Evolutionary conservation across 495 filamentous ascomycete genomes (phyloP).

Genomic region (Neurospora sp.): DNA sequence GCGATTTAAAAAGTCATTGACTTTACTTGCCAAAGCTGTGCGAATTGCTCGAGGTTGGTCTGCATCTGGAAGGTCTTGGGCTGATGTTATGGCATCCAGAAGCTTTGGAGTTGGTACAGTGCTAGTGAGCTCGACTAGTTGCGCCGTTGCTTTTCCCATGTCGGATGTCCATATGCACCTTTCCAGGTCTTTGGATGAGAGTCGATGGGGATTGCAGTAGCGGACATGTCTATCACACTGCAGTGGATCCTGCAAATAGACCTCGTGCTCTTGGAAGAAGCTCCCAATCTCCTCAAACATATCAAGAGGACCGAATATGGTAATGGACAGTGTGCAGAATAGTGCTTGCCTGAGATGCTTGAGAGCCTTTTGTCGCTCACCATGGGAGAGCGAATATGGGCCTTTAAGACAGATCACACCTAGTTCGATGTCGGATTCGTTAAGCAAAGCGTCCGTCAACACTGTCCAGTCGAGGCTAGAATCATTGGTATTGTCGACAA

Average conservation of each 20-base stretch:
- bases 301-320: slow-evolving; percentile 19
- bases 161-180: slow-evolving; percentile 1
- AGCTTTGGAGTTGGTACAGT: not conserved
- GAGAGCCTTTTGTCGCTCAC: not conserved
- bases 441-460: not conserved
- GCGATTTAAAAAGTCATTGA: fast-evolving
- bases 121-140: not conserved
- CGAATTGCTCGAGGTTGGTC: slow-evolving; percentile 18
- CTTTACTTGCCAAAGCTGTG: not conserved
- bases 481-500: fast-evolving
- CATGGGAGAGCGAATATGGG: fast-evolving
- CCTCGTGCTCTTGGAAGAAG: slow-evolving; percentile 20
- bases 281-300: slow-evolving; percentile 22
- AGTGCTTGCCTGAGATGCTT: fast-evolving
- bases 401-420: not conserved
- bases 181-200: slow-evolving; percentile 20
- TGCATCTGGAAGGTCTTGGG: slow-evolving; percentile 14
- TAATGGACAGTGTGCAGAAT: slow-evolving; percentile 11
- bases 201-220: slow-evolving; percentile 37
- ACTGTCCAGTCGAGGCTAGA: not conserved
- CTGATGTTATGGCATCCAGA: slow-evolving; percentile 4
- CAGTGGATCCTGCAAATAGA: slow-evolving; percentile 33
- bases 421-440: not conserved
- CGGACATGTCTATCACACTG: slow-evolving; percentile 20
- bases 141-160: not conserved